Conservation (phyloP, 169 alveolate genomes). For the Eimeria acervulina region DNA sequence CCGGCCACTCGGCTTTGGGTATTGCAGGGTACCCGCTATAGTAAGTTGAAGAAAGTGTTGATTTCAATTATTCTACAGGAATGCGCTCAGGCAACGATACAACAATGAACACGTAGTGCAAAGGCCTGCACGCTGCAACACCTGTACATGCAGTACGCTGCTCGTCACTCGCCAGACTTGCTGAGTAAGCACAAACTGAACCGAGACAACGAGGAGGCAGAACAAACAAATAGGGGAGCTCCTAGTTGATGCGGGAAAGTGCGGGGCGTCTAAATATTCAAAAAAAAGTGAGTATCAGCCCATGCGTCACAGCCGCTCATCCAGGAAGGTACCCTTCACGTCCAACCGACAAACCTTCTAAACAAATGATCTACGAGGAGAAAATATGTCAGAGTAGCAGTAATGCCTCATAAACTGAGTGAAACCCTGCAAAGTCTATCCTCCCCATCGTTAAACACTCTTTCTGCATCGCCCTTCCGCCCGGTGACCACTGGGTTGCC, state of each 20-base stretch:
- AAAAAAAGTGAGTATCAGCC: not conserved
- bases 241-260: not conserved
- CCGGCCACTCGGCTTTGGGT: not conserved
- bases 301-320: too few relatives aligned
- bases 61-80: not conserved
- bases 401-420: too few relatives aligned
- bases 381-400: not conserved
- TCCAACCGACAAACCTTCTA: too few relatives aligned
- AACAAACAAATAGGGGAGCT: not conserved
- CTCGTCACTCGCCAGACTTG: not conserved
- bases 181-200: not conserved
- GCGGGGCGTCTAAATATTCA: not conserved
- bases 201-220: not conserved
- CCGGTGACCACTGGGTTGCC: conserved; percentile 13
- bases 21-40: not conserved
- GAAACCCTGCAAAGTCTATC: not conserved
- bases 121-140: not conserved
- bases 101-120: not conserved
- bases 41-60: not conserved
- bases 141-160: too few relatives aligned
- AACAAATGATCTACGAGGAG: not conserved
- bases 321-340: too few relatives aligned
- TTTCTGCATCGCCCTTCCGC: not conserved
- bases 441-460: not conserved
- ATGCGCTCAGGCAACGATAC: not conserved